Percentiles rank a stretch among this genome's conserved stretches.
Conservation (phyloP, 2,329 filamentous ascomycete species). For the Cladosporium sp. region DNA sequence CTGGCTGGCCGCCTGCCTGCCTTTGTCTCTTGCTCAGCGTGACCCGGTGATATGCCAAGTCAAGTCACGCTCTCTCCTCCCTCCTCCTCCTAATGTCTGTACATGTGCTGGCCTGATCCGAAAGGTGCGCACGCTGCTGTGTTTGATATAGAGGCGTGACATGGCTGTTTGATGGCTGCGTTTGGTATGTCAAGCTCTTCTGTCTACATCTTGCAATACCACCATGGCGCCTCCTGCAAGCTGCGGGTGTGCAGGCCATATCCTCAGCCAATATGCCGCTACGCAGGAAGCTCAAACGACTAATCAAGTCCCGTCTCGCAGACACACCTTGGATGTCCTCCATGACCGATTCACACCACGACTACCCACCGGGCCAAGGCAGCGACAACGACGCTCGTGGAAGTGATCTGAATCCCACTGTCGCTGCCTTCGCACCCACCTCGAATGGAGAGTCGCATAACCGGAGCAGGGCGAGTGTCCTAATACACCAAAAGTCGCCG, state of each 20-base stretch:
- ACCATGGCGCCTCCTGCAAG: background rate
- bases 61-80: background rate
- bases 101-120: slow-evolving; percentile 11
- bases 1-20: background rate
- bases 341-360: slow-evolving; percentile 46
- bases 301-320: slow-evolving; percentile 26
- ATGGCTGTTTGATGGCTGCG: slow-evolving; percentile 29
- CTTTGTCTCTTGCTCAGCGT: background rate
- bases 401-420: slow-evolving; percentile 63
- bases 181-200: slow-evolving; percentile 25
- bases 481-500: slow-evolving; percentile 96
- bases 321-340: slow-evolving; percentile 55
- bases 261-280: slow-evolving; percentile 15
- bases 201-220: background rate
- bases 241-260: background rate
- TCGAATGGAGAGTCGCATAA: slow-evolving; percentile 54
- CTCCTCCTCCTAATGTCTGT: background rate
- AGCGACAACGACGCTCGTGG: slow-evolving; percentile 20
- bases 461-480: slow-evolving; percentile 52
- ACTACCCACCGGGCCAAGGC: slow-evolving; percentile 43
- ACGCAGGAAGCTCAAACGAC: slow-evolving; percentile 21
- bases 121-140: background rate
- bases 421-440: slow-evolving; percentile 86
- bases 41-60: slow-evolving; percentile 5
- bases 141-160: slow-evolving; percentile 10